Base-by-base conservation (phyloP, 73 alveolate genomes). In the Paramecium sonneborni region DNA sequence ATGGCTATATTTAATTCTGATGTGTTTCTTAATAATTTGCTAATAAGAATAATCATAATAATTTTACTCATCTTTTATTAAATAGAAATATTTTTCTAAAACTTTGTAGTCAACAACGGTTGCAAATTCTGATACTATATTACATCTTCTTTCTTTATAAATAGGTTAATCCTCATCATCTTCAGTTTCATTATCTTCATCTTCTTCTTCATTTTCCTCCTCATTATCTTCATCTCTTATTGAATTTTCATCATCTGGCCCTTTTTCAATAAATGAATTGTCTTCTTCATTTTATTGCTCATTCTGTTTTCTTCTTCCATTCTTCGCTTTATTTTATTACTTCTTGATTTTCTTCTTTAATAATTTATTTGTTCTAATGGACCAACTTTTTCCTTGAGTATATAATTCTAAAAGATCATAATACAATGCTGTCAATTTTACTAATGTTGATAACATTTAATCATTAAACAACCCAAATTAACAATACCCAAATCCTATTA, bases 61-160 rank as follows among this genome's bases (percentile, higher is more conserved):
- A 35, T 11, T 5, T 2, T 72, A 72, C 86, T 72, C 57, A n/a
- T 72, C 86, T 70, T 88, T 48, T 3, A 88, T 88, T 48, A 88
- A 46, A 26, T 88, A 88, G 18, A 88, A 82, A 39, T 69, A 76
- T 21, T 88, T 88, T 15, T 62, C 82, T 18, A 88, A 44, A 0
- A 88, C 90, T 56, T 30, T 69, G 34, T 88, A 88, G 23, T 88
- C 94, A 3, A 82, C 94, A 15, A 88, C 37, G 20, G 44, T 62
- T 24, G 94, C 84, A 70, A 88, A 88, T 70, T 88, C 94, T 0
- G 94, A 67, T 5, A 39, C 38, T 20, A 88, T 43, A 68, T 88
- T 88, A 28, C 76, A 69, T 70, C 58, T 88, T 72, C 94, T 88
- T 34, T 88, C 94, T 67, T 88, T 44, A 88, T 69, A 88, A 20